These are phyloP conservation scores for Theobroma cacao DNA, from an alignment of 345 rosid species.

Conservation along the genomic window DNA sequence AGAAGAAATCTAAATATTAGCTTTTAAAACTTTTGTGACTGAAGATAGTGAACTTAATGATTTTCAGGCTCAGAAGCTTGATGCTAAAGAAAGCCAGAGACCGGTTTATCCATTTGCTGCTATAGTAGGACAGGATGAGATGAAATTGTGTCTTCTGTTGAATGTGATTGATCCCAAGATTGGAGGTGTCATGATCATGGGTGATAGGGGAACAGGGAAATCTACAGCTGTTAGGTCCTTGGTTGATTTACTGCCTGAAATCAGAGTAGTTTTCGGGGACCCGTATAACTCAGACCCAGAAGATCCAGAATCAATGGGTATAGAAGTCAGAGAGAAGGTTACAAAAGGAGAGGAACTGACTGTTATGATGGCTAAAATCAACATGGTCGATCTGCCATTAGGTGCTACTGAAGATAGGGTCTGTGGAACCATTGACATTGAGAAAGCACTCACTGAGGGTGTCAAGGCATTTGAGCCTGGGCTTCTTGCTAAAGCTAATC, in stretches of 20 bases:
- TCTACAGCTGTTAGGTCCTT: slow-evolving; percentile 89
- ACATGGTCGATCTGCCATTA: slow-evolving; percentile 95
- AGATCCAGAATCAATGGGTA: slow-evolving; percentile 92
- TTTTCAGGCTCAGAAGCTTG: slow-evolving; percentile 54
- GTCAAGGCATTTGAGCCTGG: slow-evolving; percentile 99
- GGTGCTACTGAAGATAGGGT: slow-evolving; percentile 99
- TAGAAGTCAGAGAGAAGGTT: slow-evolving; percentile 72
- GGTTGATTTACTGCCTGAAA: slow-evolving; percentile 89
- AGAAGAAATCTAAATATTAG: neutral
- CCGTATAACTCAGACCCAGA: slow-evolving; percentile 91
- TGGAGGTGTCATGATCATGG: slow-evolving; percentile 98
- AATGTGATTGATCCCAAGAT: slow-evolving; percentile 96
- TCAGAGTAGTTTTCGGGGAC: slow-evolving; percentile 75
- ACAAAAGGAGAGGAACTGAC: slow-evolving; percentile 54
- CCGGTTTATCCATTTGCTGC: slow-evolving; percentile 94
- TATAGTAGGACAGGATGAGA: slow-evolving; percentile 96
- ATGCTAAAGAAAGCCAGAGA: slow-evolving; percentile 66
- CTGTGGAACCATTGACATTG: slow-evolving; percentile 96
- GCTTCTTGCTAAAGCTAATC: slow-evolving; percentile 91
- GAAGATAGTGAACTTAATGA: slow-evolving; percentile 6
- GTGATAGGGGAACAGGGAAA: slow-evolving; percentile 93
- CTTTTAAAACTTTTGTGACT: slow-evolving; percentile 10
- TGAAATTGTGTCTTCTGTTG: slow-evolving; percentile 86
- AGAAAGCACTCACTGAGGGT: slow-evolving; percentile 95
- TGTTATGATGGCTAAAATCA: slow-evolving; percentile 56